Evolutionary conservation across 1,284 basidiomycete genomes (phyloP).

Genomic region (Irpex lacteus): DNA sequence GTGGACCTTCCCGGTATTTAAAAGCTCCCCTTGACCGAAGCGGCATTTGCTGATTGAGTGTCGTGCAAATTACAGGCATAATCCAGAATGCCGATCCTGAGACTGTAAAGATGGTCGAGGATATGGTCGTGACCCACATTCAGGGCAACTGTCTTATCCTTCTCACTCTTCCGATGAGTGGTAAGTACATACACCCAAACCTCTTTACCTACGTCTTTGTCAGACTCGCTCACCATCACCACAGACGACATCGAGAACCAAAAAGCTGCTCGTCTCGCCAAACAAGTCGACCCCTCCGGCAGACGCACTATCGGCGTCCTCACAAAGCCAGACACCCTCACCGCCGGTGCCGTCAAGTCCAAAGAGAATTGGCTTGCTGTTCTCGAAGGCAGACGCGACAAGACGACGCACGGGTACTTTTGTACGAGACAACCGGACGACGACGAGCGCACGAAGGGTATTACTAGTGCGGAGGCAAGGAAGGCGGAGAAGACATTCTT

Average conservation of each 20-base stretch:
- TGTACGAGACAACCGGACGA: conserved; percentile 66
- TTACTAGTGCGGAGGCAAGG: conserved; percentile 38
- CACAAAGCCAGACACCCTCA: conserved; percentile 61
- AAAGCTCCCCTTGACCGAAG: background rate
- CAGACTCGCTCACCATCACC: background rate
- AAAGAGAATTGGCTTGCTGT: conserved; percentile 47
- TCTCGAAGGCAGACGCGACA: conserved; percentile 43
- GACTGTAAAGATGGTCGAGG: conserved; percentile 41
- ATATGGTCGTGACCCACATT: conserved; percentile 46
- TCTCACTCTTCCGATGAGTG: conserved; percentile 59
- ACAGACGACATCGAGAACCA: conserved; percentile 68
- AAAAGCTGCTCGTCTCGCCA: conserved; percentile 50
- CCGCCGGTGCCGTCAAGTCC: conserved; percentile 39
- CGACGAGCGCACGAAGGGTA: conserved; percentile 39
- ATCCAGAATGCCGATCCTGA: conserved; percentile 49
- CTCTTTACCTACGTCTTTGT: background rate
- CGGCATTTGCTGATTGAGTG: conserved; percentile 18
- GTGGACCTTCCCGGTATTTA: conserved; percentile 42
- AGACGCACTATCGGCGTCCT: conserved; percentile 64
- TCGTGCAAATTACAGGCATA: conserved; percentile 35
- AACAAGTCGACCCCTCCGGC: conserved; percentile 47
- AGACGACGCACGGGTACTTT: conserved; percentile 57
- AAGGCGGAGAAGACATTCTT: conserved; percentile 45
- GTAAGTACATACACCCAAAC: conserved; percentile 30
- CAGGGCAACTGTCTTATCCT: conserved; percentile 45